A percentile compares a stretch with the other conserved stretches of the same genome.
Conservation (phyloP, 2,329 filamentous ascomycete genomes). For the Fusarium miscanthi region DNA sequence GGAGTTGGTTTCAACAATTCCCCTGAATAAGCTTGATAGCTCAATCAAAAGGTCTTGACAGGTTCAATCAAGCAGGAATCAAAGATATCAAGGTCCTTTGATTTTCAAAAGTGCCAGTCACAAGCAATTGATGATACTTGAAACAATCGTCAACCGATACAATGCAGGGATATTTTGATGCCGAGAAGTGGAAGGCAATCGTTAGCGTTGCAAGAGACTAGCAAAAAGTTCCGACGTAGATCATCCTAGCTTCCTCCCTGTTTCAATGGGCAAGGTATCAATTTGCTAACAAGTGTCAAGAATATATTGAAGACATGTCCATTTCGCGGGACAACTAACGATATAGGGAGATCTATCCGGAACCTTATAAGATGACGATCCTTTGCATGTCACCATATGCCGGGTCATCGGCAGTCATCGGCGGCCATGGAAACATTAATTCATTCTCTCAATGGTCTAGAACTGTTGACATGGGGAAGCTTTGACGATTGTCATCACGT, state of each 20-base stretch:
- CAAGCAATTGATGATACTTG: slow-evolving; percentile 3
- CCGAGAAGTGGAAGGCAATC: slow-evolving; percentile 14
- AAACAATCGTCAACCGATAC: background rate
- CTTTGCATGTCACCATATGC: background rate
- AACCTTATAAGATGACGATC: background rate
- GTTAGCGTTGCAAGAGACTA: slow-evolving; percentile 6
- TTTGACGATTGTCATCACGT: background rate
- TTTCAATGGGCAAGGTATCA: background rate
- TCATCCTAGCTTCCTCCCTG: background rate
- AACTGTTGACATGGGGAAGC: background rate
- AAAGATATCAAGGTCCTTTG: background rate
- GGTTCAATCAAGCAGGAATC: background rate
- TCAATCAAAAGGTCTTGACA: slow-evolving; percentile 25
- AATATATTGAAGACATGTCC: background rate
- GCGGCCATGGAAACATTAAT: background rate
- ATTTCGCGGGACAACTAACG: background rate
- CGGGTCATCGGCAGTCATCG: background rate
- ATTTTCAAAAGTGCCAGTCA: slow-evolving; percentile 35
- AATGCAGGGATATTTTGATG: slow-evolving; percentile 1
- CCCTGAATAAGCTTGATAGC: slow-evolving; percentile 27
- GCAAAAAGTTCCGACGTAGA: slow-evolving; percentile 24
- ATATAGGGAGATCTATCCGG: background rate
- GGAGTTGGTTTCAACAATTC: slow-evolving; percentile 27
- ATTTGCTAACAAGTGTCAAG: background rate
- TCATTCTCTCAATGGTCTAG: background rate